Percentiles rank a stretch among this genome's conserved stretches.
Evolutionary conservation across 345 rosid genomes (phyloP).

Genomic region (Acer saccharum): DNA sequence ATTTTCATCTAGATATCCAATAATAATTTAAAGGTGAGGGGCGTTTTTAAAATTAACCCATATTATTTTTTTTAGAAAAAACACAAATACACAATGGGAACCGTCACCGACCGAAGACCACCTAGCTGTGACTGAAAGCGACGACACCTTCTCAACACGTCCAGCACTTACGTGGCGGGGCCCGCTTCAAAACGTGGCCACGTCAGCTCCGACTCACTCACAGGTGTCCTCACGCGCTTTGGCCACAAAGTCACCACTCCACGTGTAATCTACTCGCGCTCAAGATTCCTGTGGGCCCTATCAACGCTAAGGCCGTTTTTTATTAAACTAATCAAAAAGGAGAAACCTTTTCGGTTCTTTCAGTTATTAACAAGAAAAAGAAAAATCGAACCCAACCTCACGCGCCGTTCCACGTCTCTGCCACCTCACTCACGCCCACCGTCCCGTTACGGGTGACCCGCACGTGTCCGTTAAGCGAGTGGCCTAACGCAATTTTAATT

Average conservation of each 20-base stretch:
- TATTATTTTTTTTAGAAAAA: too few species aligned
- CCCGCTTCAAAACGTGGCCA: conserved; percentile 45
- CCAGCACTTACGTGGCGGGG: conserved; percentile 22
- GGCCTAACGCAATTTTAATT: background rate
- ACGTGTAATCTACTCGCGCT: conserved; percentile 28
- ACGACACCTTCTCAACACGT: conserved; percentile 30
- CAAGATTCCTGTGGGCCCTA: conserved; percentile 22
- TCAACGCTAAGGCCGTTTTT: conserved; percentile 5
- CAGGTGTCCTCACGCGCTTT: conserved; percentile 40
- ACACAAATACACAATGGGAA: background rate
- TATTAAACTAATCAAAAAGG: background rate
- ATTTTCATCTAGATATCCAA: too few species aligned
- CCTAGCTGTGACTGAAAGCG: conserved; percentile 40
- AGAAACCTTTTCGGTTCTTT: conserved; percentile 13
- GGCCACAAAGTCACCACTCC: conserved; percentile 27
- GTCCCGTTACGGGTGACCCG: background rate
- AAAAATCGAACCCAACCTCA: background rate
- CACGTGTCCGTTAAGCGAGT: background rate
- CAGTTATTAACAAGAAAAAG: conserved; percentile 15
- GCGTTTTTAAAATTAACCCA: too few species aligned
- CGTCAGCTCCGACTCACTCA: conserved; percentile 33
- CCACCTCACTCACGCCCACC: background rate
- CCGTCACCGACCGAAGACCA: conserved; percentile 33
- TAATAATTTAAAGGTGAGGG: too few species aligned
- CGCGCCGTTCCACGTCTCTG: background rate